Percentiles rank a stretch among this genome's conserved stretches.
phyloP scores from a whole-genome alignment of 208 protist genomes.

The Tetramitus jugosus region DNA sequence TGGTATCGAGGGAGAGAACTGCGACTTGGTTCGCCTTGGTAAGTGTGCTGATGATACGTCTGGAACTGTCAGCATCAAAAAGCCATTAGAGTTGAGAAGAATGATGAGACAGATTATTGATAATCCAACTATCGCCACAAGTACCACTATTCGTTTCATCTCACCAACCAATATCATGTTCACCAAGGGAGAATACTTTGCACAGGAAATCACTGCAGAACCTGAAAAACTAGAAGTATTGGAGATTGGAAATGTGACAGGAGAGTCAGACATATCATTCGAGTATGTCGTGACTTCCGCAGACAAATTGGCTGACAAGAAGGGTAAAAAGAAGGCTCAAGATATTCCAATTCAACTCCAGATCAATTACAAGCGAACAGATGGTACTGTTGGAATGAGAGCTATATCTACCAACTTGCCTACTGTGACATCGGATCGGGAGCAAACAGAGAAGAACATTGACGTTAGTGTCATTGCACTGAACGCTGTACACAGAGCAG shows the following conservation, averaged over 20 bases:
- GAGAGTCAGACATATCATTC: neutral
- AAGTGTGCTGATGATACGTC: neutral
- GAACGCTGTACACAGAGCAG: neutral
- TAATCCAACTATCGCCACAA: neutral
- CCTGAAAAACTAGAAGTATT: neutral
- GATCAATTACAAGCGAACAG: neutral
- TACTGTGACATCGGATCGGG: neutral
- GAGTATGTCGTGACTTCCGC: neutral
- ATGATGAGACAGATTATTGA: constrained; percentile 5
- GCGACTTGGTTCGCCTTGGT: neutral
- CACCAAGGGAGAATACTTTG: too few relatives aligned
- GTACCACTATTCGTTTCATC: neutral
- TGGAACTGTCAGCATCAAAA: neutral
- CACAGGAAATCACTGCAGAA: neutral
- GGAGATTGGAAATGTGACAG: neutral
- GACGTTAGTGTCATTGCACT: neutral
- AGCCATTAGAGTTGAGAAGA: neutral
- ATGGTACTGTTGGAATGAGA: neutral
- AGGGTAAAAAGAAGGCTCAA: neutral
- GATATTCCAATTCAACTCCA: neutral
- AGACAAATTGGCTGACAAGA: neutral
- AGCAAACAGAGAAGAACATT: neutral
- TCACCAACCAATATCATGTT: too few relatives aligned
- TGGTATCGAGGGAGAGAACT: neutral
- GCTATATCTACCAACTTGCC: neutral